Base-by-base conservation (phyloP, 257 asterid genomes). In the Hygrophila difformis region DNA sequence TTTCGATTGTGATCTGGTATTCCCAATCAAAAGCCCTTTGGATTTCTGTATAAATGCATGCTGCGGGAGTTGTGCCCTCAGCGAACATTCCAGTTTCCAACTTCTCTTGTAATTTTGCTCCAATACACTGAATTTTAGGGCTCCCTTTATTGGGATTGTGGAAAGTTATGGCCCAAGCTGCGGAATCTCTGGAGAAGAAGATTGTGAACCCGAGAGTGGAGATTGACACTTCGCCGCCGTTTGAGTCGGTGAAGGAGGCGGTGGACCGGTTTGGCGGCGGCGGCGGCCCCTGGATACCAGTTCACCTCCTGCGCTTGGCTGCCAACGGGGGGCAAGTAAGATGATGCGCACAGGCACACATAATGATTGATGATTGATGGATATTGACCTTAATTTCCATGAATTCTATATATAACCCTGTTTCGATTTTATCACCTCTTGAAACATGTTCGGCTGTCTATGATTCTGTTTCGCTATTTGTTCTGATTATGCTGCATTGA, bases 191-290 rank as follows among this genome's bases (percentile, higher is more conserved):
- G 1, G 36, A 68, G 16, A 72, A 75, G 33, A 76, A 69, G 58
- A 40, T 70, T 15, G 53, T 73, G 39, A 76, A 73, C 44, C 86
- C 92, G 0, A 65, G 95, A 45, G 93, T 62, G 14, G 94, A 82
- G 53, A 89, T 89, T 35, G 98, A 89, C 61, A 82, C 94, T 1
- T 77, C 96, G 14, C 92, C 91, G 34, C 96, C 96, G 3, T 79
- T 89, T 38, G 94, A 75, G 73, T 89, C 98, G 6, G 96, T 89
- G 9, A 85, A 85, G 76, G 96, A 89, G 69, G 98, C 98, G 6
- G 96, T 89, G 31, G 76, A 74, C 57, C 81, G 62, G 43, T 89
- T 85, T 51, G 93, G 96, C 54, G 93, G 96, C 21, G 96, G 98
- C 51, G 71, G 86, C 44, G 85, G 81, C 16, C 80, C 94, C 9